These are phyloP conservation scores for Tylopilus subfusipes DNA, from an alignment of 768 basidiomycete genomes.

Conservation along the genomic window DNA sequence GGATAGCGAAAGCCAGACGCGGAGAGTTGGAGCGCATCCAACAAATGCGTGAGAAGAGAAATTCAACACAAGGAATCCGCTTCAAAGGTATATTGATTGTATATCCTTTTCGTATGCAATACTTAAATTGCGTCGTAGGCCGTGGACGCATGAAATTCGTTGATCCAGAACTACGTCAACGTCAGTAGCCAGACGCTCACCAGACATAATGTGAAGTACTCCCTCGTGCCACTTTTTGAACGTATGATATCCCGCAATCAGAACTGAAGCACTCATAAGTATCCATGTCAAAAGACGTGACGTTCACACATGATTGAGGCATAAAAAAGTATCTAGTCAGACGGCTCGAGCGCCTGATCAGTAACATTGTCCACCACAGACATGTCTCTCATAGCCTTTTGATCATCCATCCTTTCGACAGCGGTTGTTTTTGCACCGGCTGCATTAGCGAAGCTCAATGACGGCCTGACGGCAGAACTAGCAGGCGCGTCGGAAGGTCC, in stretches of 20 bases:
- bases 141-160: slow-evolving; percentile 67
- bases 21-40: slow-evolving; percentile 50
- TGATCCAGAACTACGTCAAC: slow-evolving; percentile 49
- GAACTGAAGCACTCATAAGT: neutral
- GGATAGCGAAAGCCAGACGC: slow-evolving; percentile 45
- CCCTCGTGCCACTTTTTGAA: neutral
- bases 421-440: slow-evolving; percentile 40
- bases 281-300: slow-evolving; percentile 1
- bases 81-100: slow-evolving; percentile 52
- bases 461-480: slow-evolving; percentile 56
- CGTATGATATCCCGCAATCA: slow-evolving; percentile 1
- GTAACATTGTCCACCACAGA: slow-evolving; percentile 7
- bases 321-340: slow-evolving; percentile 18
- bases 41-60: slow-evolving; percentile 33
- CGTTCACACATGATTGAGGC: slow-evolving; percentile 12
- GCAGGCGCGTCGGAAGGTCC: slow-evolving; percentile 31
- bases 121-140: slow-evolving; percentile 32
- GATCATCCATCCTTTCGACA: slow-evolving; percentile 17
- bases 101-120: neutral
- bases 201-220: neutral
- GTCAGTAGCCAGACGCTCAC: slow-evolving; percentile 15
- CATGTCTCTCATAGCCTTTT: slow-evolving; percentile 5
- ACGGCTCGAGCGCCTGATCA: slow-evolving; percentile 17
- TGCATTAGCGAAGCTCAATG: slow-evolving; percentile 79
- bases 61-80: slow-evolving; percentile 45